phyloP scores from a whole-genome alignment of 306 rosid species.

The Abrus pulchellus region DNA sequence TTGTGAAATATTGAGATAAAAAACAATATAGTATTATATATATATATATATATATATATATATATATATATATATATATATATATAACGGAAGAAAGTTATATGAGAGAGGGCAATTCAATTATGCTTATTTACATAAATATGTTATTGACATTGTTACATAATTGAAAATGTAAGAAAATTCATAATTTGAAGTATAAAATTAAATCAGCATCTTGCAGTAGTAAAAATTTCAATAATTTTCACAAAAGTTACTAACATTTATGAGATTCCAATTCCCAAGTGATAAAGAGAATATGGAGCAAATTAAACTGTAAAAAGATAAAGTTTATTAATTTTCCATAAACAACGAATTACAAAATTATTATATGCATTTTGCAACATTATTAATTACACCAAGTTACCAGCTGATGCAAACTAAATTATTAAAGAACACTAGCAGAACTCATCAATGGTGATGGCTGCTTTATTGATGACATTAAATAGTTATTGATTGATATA shows the following conservation, averaged over 20 bases:
- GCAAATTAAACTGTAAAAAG: background rate
- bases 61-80: too few relatives aligned
- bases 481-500: background rate
- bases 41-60: too few relatives aligned
- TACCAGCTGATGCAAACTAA: background rate
- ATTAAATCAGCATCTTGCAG: background rate
- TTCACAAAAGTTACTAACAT: background rate
- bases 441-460: constrained; percentile 14
- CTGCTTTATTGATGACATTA: constrained; percentile 33
- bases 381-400: background rate
- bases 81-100: too few relatives aligned
- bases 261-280: background rate
- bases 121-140: too few relatives aligned
- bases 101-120: too few relatives aligned
- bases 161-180: background rate
- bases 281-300: background rate
- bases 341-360: constrained; percentile 24
- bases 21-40: too few relatives aligned
- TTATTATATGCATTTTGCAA: background rate
- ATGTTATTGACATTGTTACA: background rate
- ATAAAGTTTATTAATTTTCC: constrained; percentile 7
- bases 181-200: background rate
- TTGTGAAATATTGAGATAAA: too few relatives aligned
- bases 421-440: constrained; percentile 14
- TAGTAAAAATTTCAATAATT: background rate